A percentile compares a stretch with the other conserved stretches of the same genome.
These are phyloP conservation scores for Quercus rubra DNA, from an alignment of 306 rosid species.

Conservation along the genomic window DNA sequence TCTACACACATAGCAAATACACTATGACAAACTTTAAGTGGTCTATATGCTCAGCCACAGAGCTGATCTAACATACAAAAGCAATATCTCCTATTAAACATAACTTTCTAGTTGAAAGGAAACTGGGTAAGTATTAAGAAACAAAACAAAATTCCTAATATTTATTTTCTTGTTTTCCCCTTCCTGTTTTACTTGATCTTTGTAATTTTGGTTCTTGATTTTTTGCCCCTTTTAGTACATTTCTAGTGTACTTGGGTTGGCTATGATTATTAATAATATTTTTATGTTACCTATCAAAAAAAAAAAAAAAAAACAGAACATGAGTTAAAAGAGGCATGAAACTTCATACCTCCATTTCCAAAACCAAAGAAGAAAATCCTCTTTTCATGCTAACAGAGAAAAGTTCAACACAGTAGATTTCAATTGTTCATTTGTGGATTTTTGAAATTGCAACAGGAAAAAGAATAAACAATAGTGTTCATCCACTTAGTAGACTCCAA, in stretches of 20 bases:
- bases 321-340: not conserved
- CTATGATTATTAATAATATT: no score
- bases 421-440: not conserved
- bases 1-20: not conserved
- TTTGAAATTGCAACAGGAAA: not conserved
- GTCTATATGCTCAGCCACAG: not conserved
- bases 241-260: no score
- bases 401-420: not conserved
- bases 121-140: not conserved
- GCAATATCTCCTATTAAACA: not conserved
- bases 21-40: not conserved
- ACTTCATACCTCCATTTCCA: not conserved
- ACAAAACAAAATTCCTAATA: not conserved
- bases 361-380: not conserved
- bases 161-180: no score
- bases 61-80: not conserved
- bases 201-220: no score
- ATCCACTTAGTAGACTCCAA: not conserved
- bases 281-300: no score
- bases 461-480: not conserved
- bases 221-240: no score
- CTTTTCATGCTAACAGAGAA: not conserved
- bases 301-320: not conserved
- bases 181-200: no score
- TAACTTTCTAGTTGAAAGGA: not conserved